Conservation (phyloP, 2,329 filamentous ascomycete species). For the Penicillium sp. region DNA sequence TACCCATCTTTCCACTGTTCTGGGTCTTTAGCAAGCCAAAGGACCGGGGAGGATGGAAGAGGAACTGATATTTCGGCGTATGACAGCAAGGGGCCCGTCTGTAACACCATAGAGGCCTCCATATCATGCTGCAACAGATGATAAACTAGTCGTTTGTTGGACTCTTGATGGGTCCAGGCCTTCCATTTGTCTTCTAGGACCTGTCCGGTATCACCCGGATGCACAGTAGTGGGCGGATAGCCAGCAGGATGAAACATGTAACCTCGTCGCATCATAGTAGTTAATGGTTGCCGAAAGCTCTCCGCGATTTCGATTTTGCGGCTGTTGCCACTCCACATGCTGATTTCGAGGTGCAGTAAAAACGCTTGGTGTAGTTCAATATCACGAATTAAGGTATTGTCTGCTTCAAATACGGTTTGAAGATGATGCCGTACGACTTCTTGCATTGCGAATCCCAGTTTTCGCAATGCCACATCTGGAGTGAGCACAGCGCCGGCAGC, state of each 20-base stretch:
- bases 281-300: slow-evolving; percentile 31
- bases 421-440: slow-evolving; percentile 28
- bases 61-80: slow-evolving; percentile 1
- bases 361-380: slow-evolving; percentile 32
- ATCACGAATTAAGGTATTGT: slow-evolving; percentile 31
- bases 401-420: slow-evolving; percentile 26
- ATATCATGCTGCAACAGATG: slow-evolving; percentile 6
- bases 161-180: slow-evolving; percentile 27
- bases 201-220: no score
- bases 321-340: slow-evolving; percentile 36
- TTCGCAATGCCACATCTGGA: slow-evolving; percentile 28
- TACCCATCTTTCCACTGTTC: neutral
- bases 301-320: slow-evolving; percentile 42
- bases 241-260: slow-evolving; percentile 31
- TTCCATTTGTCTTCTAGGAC: slow-evolving; percentile 23
- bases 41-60: neutral
- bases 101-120: neutral
- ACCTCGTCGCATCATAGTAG: slow-evolving; percentile 36
- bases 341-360: slow-evolving; percentile 31
- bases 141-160: slow-evolving; percentile 23
- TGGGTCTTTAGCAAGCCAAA: slow-evolving; percentile 2
- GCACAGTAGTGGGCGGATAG: no score
- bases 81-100: slow-evolving; percentile 1
- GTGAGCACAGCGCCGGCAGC: slow-evolving; percentile 34
- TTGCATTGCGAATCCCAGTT: slow-evolving; percentile 37